phyloP scores from a whole-genome alignment of 1,139 yeast species.

The Eremothecium gossypii region DNA sequence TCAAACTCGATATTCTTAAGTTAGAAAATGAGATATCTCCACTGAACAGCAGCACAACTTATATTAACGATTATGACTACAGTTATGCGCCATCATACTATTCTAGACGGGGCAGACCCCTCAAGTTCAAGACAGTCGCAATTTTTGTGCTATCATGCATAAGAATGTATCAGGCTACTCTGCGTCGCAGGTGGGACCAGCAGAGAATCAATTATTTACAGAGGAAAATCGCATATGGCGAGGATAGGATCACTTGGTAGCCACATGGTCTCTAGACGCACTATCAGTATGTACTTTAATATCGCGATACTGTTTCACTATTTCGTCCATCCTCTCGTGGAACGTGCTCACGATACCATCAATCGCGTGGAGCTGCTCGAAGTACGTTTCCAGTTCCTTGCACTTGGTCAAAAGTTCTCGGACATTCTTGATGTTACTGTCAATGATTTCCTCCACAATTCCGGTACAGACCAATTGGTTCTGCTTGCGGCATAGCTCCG shows the following conservation, averaged over 20 bases:
- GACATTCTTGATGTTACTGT: slow-evolving; percentile 37
- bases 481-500: slow-evolving; percentile 29
- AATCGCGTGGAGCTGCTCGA: slow-evolving; percentile 61
- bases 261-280: neutral
- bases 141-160: slow-evolving; percentile 24
- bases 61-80: slow-evolving; percentile 4
- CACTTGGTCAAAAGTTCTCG: slow-evolving; percentile 41
- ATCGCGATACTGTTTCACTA: slow-evolving; percentile 12
- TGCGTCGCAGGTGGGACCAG: slow-evolving; percentile 21
- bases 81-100: slow-evolving; percentile 1
- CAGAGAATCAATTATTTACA: slow-evolving; percentile 22
- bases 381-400: slow-evolving; percentile 49
- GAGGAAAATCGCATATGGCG: slow-evolving; percentile 21
- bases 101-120: slow-evolving; percentile 7
- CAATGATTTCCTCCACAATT: slow-evolving; percentile 34
- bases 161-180: slow-evolving; percentile 21
- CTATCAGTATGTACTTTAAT: slow-evolving; percentile 1
- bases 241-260: slow-evolving; percentile 23
- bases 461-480: slow-evolving; percentile 27
- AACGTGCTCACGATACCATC: slow-evolving; percentile 22
- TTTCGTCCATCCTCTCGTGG: slow-evolving; percentile 20
- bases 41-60: neutral
- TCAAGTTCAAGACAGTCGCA: slow-evolving; percentile 24
- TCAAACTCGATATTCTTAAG: slow-evolving; percentile 24
- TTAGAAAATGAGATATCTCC: slow-evolving; percentile 19